phyloP scores from a whole-genome alignment of 2,329 filamentous ascomycete species.

The Tolypocladium paradoxum region DNA sequence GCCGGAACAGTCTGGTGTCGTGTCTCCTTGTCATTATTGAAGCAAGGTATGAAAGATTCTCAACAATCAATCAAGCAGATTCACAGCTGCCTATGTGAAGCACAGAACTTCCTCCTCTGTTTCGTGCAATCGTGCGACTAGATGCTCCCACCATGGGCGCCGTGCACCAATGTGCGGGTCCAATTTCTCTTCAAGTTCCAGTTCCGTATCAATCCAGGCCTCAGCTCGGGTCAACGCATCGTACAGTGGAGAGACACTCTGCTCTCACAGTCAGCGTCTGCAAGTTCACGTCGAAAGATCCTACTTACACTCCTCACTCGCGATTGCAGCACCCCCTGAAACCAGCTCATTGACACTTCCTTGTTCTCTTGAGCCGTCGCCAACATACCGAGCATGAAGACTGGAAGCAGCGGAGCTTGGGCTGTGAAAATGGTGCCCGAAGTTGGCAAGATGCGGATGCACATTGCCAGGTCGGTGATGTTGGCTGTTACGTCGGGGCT shows the following conservation, averaged over 20 bases:
- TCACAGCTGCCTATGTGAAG: not conserved
- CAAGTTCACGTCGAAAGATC: constrained; percentile 3
- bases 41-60: too few species aligned
- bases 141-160: constrained; percentile 27
- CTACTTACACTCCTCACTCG: constrained; percentile 28
- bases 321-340: constrained; percentile 22
- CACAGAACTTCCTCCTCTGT: not conserved
- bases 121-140: constrained; percentile 54
- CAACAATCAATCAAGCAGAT: too few species aligned
- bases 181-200: constrained; percentile 8
- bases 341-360: constrained; percentile 21
- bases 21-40: too few species aligned
- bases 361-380: constrained; percentile 17
- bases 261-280: not conserved
- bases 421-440: constrained; percentile 28
- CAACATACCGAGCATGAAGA: constrained; percentile 27
- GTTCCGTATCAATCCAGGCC: constrained; percentile 21
- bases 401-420: constrained; percentile 29
- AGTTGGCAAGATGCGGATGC: constrained; percentile 29
- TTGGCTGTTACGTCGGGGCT: constrained; percentile 23
- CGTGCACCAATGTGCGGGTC: constrained; percentile 15
- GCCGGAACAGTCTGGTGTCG: too few species aligned
- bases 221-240: constrained; percentile 21
- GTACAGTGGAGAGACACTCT: constrained; percentile 30
- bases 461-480: constrained; percentile 21